Percentiles rank a stretch among this genome's conserved stretches.
Conservation (phyloP, 2,329 filamentous ascomycete species). For the Colletotrichum magnum region DNA sequence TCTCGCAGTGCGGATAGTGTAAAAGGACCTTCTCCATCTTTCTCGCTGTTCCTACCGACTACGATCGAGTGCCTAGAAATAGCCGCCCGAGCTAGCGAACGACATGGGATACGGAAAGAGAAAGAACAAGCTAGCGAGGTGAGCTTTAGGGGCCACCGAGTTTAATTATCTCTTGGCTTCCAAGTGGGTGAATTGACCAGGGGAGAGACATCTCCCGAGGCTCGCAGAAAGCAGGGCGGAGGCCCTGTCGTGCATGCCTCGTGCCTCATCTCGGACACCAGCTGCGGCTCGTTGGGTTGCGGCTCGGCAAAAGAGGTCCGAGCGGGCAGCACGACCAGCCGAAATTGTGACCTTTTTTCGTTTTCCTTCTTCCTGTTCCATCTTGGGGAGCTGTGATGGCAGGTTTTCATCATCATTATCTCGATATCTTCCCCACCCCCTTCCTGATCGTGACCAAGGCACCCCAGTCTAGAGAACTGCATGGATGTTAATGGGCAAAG, state of each 20-base stretch:
- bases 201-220: no score
- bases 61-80: constrained; percentile 17
- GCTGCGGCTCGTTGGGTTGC: no score
- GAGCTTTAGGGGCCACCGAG: no score
- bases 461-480: neutral
- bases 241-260: no score
- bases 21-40: no score
- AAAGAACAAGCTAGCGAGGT: neutral
- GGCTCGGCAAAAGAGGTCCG: no score
- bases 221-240: no score
- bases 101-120: constrained; percentile 11
- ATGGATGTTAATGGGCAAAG: constrained; percentile 2
- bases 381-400: no score
- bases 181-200: no score
- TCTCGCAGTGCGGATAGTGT: no score
- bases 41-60: neutral
- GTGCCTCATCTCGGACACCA: constrained; percentile 5
- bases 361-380: neutral
- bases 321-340: no score
- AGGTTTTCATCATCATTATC: constrained; percentile 8
- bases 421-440: neutral
- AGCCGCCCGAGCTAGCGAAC: constrained; percentile 8
- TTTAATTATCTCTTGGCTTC: no score
- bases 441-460: neutral
- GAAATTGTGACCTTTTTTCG: neutral